Percentiles rank a stretch among this genome's conserved stretches.
Conservation (phyloP, 352 stramenopile species). For the Phytophthora boehmeriae region DNA sequence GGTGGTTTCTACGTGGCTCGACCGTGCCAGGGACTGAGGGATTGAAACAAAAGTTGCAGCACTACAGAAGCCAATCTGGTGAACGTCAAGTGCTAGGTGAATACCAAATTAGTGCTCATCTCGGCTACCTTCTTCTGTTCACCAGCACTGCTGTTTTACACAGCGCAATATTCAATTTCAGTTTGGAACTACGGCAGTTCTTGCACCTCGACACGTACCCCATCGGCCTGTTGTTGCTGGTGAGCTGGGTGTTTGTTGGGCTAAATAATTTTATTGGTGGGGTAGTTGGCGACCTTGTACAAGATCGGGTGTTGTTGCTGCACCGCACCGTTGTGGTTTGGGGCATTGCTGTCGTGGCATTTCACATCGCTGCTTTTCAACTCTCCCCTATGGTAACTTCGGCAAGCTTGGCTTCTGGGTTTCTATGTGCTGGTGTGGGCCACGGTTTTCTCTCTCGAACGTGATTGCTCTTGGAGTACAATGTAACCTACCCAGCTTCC, state of each 20-base stretch:
- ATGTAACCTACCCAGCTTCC: constrained; percentile 16
- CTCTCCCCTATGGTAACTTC: constrained; percentile 32
- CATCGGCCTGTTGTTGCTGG: constrained; percentile 60
- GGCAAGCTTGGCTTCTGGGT: constrained; percentile 40
- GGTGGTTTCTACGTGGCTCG: constrained; percentile 5
- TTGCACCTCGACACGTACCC: constrained; percentile 55
- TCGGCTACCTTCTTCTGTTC: constrained; percentile 60
- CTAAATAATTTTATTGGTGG: constrained; percentile 60
- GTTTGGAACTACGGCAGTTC: constrained; percentile 47
- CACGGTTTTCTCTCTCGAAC: constrained; percentile 59
- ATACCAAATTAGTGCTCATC: constrained; percentile 34
- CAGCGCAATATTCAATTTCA: constrained; percentile 72
- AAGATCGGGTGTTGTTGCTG: constrained; percentile 53
- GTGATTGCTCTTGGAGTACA: constrained; percentile 54
- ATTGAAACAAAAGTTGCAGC: constrained; percentile 6
- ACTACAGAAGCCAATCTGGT: constrained; percentile 1
- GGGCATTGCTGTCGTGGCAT: constrained; percentile 45
- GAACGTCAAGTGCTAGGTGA: background rate
- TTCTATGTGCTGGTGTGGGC: constrained; percentile 43
- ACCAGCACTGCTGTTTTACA: constrained; percentile 62
- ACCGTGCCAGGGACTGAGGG: background rate
- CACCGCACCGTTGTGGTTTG: constrained; percentile 48
- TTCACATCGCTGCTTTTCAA: constrained; percentile 48
- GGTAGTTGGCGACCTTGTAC: constrained; percentile 51
- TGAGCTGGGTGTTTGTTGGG: constrained; percentile 60